Evolutionary conservation across 441 rosid species (phyloP).

Genomic region (Jatropha multifida): DNA sequence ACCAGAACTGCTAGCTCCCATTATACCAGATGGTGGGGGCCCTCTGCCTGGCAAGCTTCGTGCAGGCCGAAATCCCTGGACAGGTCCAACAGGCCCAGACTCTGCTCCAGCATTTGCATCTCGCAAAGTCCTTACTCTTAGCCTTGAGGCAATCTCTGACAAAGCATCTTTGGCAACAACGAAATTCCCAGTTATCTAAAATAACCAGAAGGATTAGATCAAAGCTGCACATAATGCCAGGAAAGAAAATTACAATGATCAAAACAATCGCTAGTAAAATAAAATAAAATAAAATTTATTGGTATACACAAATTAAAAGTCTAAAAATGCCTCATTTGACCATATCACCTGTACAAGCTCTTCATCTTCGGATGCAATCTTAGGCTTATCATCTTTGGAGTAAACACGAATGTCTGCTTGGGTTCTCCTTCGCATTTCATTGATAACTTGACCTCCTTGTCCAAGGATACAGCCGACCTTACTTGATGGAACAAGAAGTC

Average conservation of each 20-base stretch:
- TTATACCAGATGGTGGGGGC: slow-evolving; percentile 28
- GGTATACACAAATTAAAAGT: not conserved
- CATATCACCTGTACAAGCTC: slow-evolving; percentile 61
- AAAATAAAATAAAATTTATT: slow-evolving; percentile 3
- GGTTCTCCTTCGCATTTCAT: slow-evolving; percentile 65
- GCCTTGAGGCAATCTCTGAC: slow-evolving; percentile 55
- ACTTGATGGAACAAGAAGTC: slow-evolving; percentile 60
- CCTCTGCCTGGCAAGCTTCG: slow-evolving; percentile 39
- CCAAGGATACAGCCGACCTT: slow-evolving; percentile 66
- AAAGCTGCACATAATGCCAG: slow-evolving; percentile 14
- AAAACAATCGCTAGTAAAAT: slow-evolving; percentile 14
- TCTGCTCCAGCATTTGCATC: slow-evolving; percentile 46
- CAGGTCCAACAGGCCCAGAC: slow-evolving; percentile 37
- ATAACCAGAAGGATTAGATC: slow-evolving; percentile 13
- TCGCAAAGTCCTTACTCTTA: slow-evolving; percentile 52
- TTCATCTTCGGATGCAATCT: slow-evolving; percentile 57
- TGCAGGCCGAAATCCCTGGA: slow-evolving; percentile 34
- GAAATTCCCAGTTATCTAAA: slow-evolving; percentile 56
- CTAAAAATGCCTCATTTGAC: slow-evolving; percentile 10
- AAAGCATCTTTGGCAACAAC: slow-evolving; percentile 59
- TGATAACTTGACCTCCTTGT: slow-evolving; percentile 63
- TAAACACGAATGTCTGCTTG: slow-evolving; percentile 55
- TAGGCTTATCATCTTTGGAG: slow-evolving; percentile 56
- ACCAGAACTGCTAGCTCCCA: slow-evolving; percentile 37
- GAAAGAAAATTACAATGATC: slow-evolving; percentile 6